Evolutionary conservation across 345 rosid genomes (phyloP).

Genomic region (Hypericum perforatum): DNA sequence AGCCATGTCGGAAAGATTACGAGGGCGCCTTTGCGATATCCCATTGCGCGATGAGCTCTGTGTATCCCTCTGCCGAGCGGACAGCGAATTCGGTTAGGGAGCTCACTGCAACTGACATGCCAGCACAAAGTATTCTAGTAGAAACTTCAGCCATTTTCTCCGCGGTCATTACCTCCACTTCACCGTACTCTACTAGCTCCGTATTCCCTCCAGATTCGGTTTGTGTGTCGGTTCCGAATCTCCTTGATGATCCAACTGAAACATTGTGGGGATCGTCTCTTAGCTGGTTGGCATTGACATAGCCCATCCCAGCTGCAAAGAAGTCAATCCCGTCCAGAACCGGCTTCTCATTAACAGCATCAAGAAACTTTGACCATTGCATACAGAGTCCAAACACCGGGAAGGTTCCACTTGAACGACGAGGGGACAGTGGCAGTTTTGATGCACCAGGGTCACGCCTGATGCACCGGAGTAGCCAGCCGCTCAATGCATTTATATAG

Average conservation of each 20-base stretch:
- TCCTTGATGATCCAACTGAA: slow-evolving; percentile 45
- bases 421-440: slow-evolving; percentile 43
- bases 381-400: slow-evolving; percentile 63
- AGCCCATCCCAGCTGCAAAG: slow-evolving; percentile 83
- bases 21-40: slow-evolving; percentile 22
- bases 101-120: slow-evolving; percentile 78
- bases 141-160: slow-evolving; percentile 81
- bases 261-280: slow-evolving; percentile 37
- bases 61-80: slow-evolving; percentile 54
- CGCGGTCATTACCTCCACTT: slow-evolving; percentile 45
- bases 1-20: slow-evolving; percentile 3
- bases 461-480: slow-evolving; percentile 78
- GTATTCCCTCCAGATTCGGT: slow-evolving; percentile 23
- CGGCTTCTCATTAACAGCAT: slow-evolving; percentile 41
- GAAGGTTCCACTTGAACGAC: slow-evolving; percentile 40
- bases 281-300: slow-evolving; percentile 54
- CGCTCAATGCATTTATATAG: slow-evolving; percentile 52
- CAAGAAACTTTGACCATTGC: slow-evolving; percentile 76
- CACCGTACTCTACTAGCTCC: slow-evolving; percentile 52
- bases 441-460: slow-evolving; percentile 55
- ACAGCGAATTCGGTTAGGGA: slow-evolving; percentile 60
- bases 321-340: slow-evolving; percentile 78
- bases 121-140: slow-evolving; percentile 71
- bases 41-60: slow-evolving; percentile 45
- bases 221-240: slow-evolving; percentile 28